Conservation (phyloP, 2,329 filamentous ascomycete species). For the Paecilomyces sp. region DNA sequence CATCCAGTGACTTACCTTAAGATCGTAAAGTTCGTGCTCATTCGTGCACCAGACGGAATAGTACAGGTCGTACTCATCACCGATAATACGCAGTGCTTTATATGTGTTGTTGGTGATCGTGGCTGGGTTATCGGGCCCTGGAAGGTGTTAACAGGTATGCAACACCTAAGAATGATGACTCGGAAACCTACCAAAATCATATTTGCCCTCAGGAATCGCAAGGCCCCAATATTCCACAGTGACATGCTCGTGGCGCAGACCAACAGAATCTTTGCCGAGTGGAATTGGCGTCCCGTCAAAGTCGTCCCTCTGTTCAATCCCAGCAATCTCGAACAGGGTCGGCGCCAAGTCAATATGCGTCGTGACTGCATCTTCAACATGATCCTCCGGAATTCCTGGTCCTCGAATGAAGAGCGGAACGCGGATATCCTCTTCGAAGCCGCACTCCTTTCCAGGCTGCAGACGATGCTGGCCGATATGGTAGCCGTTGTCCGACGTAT, state of each 20-base stretch:
- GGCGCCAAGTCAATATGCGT: conserved; percentile 60
- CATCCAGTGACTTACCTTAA: conserved; percentile 16
- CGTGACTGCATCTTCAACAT: conserved; percentile 42
- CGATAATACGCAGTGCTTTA: conserved; percentile 31
- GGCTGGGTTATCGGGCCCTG: conserved; percentile 13
- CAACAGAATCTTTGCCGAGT: conserved; percentile 19
- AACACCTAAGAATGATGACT: background rate
- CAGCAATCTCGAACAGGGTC: conserved; percentile 46
- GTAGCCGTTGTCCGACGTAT: conserved; percentile 55
- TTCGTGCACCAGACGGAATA: conserved; percentile 36
- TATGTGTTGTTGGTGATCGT: conserved; percentile 29
- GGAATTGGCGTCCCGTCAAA: conserved; percentile 54
- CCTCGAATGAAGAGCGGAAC: conserved; percentile 55
- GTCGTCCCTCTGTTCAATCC: conserved; percentile 36
- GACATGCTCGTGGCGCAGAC: conserved; percentile 46
- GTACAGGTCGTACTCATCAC: conserved; percentile 29
- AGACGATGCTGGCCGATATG: conserved; percentile 55
- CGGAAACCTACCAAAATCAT: conserved; percentile 15
- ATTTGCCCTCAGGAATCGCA: conserved; percentile 23
- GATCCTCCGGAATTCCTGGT: conserved; percentile 44
- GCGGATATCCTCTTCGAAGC: conserved; percentile 54
- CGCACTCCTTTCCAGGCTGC: conserved; percentile 52
- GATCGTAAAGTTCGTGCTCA: conserved; percentile 35
- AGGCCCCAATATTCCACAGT: conserved; percentile 53
- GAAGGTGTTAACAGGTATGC: background rate